phyloP scores from a whole-genome alignment of 805 yeast species.

The Starmerella apicola region DNA sequence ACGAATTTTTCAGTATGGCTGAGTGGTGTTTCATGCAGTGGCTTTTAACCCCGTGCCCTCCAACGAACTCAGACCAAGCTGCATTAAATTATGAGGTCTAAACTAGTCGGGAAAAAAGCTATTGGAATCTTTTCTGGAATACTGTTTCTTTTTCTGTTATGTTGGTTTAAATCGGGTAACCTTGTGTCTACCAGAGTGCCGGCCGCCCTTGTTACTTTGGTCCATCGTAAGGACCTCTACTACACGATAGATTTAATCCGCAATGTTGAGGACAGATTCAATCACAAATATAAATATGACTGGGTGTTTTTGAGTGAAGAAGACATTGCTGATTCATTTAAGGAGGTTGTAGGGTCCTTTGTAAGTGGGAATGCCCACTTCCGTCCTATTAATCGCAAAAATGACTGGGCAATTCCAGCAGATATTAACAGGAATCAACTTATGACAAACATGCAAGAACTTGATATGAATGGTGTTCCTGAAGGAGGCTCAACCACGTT shows the following conservation, averaged over 20 bases:
- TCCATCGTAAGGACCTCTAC: conserved; percentile 7
- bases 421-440: conserved; percentile 47
- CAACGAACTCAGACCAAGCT: too few relatives aligned
- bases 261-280: conserved; percentile 75
- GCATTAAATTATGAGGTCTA: too few relatives aligned
- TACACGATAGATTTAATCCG: conserved; percentile 9
- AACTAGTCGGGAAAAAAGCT: too few relatives aligned
- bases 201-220: conserved; percentile 12
- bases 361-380: conserved; percentile 58
- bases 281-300: conserved; percentile 88
- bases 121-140: too few relatives aligned
- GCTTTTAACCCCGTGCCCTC: too few relatives aligned
- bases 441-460: conserved; percentile 45
- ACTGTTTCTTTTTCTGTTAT: too few relatives aligned
- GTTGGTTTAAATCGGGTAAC: too few relatives aligned
- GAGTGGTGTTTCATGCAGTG: too few relatives aligned
- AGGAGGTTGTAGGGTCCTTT: conserved; percentile 35
- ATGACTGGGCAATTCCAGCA: conserved; percentile 59
- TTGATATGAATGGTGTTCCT: conserved; percentile 38
- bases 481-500: conserved; percentile 75
- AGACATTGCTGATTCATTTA: conserved; percentile 56
- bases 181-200: too few relatives aligned
- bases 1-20: too few relatives aligned
- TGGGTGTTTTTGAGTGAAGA: conserved; percentile 83
- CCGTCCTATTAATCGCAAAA: conserved; percentile 45